These are phyloP conservation scores for Acacia melanoxylon DNA, from an alignment of 306 rosid species.

Conservation along the genomic window DNA sequence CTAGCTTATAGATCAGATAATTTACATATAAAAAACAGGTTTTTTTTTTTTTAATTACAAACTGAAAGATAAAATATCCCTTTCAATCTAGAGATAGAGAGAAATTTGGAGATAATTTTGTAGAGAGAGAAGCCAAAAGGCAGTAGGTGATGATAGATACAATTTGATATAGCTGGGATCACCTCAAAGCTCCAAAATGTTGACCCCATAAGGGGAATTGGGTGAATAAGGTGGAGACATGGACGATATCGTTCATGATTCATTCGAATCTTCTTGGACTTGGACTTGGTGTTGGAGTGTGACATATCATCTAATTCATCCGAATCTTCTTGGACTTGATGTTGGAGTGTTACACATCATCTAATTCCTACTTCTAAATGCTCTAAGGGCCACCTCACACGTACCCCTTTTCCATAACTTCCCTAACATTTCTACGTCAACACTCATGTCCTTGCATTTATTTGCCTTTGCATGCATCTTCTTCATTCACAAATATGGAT, in stretches of 20 bases:
- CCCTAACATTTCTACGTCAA: too few relatives aligned
- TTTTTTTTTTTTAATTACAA: too few relatives aligned
- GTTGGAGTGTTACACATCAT: neutral
- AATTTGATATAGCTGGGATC: neutral
- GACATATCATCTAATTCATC: neutral
- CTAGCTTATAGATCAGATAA: neutral
- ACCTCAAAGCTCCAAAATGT: neutral
- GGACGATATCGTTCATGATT: neutral
- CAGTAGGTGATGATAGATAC: neutral
- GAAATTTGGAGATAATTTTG: too few relatives aligned
- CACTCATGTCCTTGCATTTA: too few relatives aligned
- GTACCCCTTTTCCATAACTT: too few relatives aligned
- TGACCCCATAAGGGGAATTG: neutral
- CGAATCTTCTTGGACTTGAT: neutral
- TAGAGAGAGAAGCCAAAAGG: neutral
- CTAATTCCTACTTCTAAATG: neutral
- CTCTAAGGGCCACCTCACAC: too few relatives aligned
- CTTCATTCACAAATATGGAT: too few relatives aligned
- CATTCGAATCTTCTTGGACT: neutral
- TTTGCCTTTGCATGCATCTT: too few relatives aligned
- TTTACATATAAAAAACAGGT: neutral
- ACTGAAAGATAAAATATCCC: too few relatives aligned
- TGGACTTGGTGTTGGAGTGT: neutral
- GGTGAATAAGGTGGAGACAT: neutral
- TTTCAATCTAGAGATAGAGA: neutral